phyloP scores from a whole-genome alignment of 2,329 filamentous ascomycete species.

The Graphilbum ipis-grandicollis region DNA sequence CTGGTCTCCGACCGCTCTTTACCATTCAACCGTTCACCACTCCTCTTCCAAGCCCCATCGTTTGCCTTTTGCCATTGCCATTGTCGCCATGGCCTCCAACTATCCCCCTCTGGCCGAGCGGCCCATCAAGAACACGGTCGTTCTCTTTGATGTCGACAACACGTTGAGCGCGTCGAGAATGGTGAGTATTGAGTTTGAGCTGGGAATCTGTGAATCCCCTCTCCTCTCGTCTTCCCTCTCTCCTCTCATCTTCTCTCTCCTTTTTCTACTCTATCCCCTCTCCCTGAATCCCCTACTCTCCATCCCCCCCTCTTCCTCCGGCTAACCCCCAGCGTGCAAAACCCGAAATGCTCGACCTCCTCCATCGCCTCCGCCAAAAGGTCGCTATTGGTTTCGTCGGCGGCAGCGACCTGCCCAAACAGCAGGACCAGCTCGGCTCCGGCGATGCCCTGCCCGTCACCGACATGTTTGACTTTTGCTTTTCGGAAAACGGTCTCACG shows the following conservation, averaged over 20 bases:
- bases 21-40: no score
- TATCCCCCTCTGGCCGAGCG: conserved; percentile 69
- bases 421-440: conserved; percentile 85
- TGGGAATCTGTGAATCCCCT: no score
- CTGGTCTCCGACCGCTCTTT: no score
- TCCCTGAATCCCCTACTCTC: background rate
- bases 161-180: conserved; percentile 72
- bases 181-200: no score
- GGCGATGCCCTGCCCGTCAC: conserved; percentile 52
- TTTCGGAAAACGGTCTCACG: conserved; percentile 89
- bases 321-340: conserved; percentile 44
- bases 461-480: conserved; percentile 90
- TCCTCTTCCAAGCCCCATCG: background rate
- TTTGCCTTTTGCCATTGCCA: background rate
- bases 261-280: background rate
- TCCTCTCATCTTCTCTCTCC: background rate
- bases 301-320: background rate
- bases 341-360: conserved; percentile 68
- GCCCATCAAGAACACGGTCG: conserved; percentile 81
- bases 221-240: no score
- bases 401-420: conserved; percentile 80
- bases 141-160: conserved; percentile 90
- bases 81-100: conserved; percentile 10
- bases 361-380: conserved; percentile 67
- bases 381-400: conserved; percentile 85